A percentile compares a stretch with the other conserved stretches of the same genome.
These are phyloP conservation scores for Pseudogymnoascus sp. DNA, from an alignment of 2,329 filamentous ascomycete genomes.

Conservation along the genomic window DNA sequence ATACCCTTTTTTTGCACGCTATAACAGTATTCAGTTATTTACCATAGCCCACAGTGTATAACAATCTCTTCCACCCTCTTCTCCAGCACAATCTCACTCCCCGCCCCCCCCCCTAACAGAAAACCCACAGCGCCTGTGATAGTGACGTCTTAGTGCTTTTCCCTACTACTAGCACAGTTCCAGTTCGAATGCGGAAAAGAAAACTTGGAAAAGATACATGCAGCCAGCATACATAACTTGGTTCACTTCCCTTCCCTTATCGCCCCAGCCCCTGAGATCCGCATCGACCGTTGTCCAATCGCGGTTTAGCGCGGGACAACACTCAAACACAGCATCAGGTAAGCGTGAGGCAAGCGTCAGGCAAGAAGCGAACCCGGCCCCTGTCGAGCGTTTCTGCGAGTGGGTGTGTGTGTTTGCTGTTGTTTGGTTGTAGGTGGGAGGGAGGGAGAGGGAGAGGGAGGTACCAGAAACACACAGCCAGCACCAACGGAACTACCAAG, in stretches of 20 bases:
- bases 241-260: neutral
- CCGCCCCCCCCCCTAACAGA: neutral
- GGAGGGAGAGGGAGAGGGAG: no score
- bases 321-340: neutral
- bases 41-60: no score
- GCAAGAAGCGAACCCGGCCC: neutral
- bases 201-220: neutral
- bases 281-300: neutral
- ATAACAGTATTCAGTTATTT: no score
- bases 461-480: no score
- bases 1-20: no score
- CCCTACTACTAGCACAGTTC: no score
- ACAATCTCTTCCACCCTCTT: neutral
- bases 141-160: neutral
- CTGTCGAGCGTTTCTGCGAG: neutral
- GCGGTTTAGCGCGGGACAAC: neutral
- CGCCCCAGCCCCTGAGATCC: slow-evolving; percentile 3
- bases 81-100: neutral
- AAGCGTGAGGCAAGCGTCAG: neutral
- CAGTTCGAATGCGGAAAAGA: neutral
- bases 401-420: neutral
- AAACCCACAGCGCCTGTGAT: neutral
- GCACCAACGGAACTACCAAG: no score
- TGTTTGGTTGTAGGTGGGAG: neutral
- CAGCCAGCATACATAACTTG: neutral